Percentiles rank a stretch among this genome's conserved stretches.
Conservation (phyloP, 345 rosid species). For the Hirschfeldia incana region DNA sequence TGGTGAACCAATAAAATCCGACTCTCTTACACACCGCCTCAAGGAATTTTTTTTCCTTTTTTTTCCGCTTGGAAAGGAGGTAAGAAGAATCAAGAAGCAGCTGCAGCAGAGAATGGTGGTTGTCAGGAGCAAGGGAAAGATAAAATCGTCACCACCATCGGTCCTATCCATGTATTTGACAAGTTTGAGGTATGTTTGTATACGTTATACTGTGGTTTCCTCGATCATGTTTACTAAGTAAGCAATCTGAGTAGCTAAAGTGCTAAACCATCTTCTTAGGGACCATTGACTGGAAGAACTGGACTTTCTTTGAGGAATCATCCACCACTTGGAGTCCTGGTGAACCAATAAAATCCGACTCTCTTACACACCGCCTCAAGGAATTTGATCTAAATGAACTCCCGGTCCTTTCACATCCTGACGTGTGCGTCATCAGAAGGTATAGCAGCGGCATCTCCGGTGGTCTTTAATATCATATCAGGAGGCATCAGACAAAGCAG, state of each 20-base stretch:
- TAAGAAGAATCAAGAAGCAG: slow-evolving; percentile 50
- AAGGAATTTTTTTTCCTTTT: slow-evolving; percentile 51
- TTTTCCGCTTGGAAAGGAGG: slow-evolving; percentile 54
- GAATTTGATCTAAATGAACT: slow-evolving; percentile 48
- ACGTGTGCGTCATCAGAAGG: slow-evolving; percentile 31
- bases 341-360: slow-evolving; percentile 32
- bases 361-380: slow-evolving; percentile 39
- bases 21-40: slow-evolving; percentile 39
- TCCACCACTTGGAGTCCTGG: slow-evolving; percentile 16
- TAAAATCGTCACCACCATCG: too few relatives aligned
- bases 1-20: slow-evolving; percentile 28
- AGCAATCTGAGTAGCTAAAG: slow-evolving; percentile 19
- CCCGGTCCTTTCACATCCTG: slow-evolving; percentile 27
- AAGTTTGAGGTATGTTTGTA: too few relatives aligned
- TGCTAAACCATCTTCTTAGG: slow-evolving; percentile 39
- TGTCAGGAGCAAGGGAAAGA: too few relatives aligned
- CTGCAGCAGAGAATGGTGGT: slow-evolving; percentile 16
- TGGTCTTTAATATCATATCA: neutral
- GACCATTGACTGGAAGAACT: slow-evolving; percentile 73
- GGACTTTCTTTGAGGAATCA: slow-evolving; percentile 55
- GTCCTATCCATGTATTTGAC: too few relatives aligned
- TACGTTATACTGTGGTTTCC: neutral
- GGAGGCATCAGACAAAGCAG: neutral
- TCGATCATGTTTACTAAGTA: neutral
- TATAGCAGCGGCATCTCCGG: slow-evolving; percentile 34